These are phyloP conservation scores for Pestalotiopsis sp. DNA, from an alignment of 2,329 filamentous ascomycete genomes.

Conservation along the genomic window DNA sequence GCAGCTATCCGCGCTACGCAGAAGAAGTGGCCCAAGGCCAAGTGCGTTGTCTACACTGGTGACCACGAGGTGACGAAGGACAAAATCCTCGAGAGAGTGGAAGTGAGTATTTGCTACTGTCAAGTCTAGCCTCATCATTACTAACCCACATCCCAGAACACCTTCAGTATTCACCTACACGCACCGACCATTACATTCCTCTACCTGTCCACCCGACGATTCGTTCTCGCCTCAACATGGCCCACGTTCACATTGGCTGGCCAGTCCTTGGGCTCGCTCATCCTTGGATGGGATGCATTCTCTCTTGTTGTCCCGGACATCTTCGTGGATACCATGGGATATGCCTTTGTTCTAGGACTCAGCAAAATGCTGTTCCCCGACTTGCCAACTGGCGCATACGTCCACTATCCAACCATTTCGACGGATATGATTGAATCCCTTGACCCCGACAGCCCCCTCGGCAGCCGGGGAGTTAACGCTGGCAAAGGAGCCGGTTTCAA, in stretches of 20 bases:
- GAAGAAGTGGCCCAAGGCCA: constrained; percentile 81
- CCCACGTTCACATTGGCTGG: constrained; percentile 90
- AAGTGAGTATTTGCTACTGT: constrained; percentile 53
- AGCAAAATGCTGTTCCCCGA: constrained; percentile 79
- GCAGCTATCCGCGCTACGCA: constrained; percentile 92
- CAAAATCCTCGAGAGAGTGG: constrained; percentile 75
- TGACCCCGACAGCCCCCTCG: constrained; percentile 60
- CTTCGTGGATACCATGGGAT: constrained; percentile 98
- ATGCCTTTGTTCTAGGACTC: constrained; percentile 85
- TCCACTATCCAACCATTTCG: constrained; percentile 97
- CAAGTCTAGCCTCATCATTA: background rate
- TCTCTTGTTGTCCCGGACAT: constrained; percentile 89
- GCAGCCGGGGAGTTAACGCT: constrained; percentile 76
- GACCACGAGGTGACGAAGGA: constrained; percentile 87
- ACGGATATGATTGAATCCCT: constrained; percentile 94
- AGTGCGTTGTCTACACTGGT: constrained; percentile 92
- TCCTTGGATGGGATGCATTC: constrained; percentile 91
- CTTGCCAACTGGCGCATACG: constrained; percentile 88
- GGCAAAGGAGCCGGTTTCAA: constrained; percentile 75
- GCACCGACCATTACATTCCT: constrained; percentile 83
- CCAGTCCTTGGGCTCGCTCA: constrained; percentile 87
- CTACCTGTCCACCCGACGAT: constrained; percentile 85
- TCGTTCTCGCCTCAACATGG: constrained; percentile 85
- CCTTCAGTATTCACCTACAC: constrained; percentile 92
- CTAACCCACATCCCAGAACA: constrained; percentile 52